Conservation (phyloP, 2,329 filamentous ascomycete genomes). For the Xylariales sp. region DNA sequence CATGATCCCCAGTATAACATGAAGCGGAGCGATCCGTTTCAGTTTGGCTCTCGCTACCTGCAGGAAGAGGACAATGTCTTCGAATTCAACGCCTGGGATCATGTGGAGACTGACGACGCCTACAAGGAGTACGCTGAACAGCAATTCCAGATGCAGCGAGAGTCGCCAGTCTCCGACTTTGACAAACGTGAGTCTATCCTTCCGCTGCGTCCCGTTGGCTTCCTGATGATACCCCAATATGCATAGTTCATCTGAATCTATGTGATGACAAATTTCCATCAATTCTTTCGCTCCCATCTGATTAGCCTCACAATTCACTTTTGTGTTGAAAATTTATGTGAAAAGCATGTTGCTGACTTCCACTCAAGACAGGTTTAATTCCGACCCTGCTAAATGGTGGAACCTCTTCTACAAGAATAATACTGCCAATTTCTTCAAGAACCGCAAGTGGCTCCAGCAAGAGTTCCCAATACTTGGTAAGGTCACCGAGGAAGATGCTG, state of each 20-base stretch:
- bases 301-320: constrained; percentile 29
- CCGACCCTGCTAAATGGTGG: constrained; percentile 93
- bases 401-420: constrained; percentile 98
- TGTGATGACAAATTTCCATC: constrained; percentile 55
- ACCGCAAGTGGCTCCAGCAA: constrained; percentile 93
- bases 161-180: constrained; percentile 85
- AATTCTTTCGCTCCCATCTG: constrained; percentile 75
- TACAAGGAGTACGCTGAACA: constrained; percentile 82
- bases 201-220: constrained; percentile 18
- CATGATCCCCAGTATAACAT: constrained; percentile 68
- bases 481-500: constrained; percentile 66
- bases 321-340: constrained; percentile 10
- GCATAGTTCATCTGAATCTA: constrained; percentile 68
- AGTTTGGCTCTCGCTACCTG: constrained; percentile 87
- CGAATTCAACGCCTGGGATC: constrained; percentile 98
- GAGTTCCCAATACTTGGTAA: constrained; percentile 87
- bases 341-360: constrained; percentile 10
- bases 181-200: constrained; percentile 65
- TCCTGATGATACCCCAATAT: constrained; percentile 51
- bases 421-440: constrained; percentile 96
- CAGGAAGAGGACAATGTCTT: constrained; percentile 85
- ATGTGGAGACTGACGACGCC: constrained; percentile 85
- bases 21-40: constrained; percentile 89
- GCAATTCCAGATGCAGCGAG: constrained; percentile 81
- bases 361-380: constrained; percentile 76